A percentile compares a stretch with the other conserved stretches of the same genome.
phyloP scores from a whole-genome alignment of 2,329 filamentous ascomycete species.

The Immersiporthe knoxdaviesiana region DNA sequence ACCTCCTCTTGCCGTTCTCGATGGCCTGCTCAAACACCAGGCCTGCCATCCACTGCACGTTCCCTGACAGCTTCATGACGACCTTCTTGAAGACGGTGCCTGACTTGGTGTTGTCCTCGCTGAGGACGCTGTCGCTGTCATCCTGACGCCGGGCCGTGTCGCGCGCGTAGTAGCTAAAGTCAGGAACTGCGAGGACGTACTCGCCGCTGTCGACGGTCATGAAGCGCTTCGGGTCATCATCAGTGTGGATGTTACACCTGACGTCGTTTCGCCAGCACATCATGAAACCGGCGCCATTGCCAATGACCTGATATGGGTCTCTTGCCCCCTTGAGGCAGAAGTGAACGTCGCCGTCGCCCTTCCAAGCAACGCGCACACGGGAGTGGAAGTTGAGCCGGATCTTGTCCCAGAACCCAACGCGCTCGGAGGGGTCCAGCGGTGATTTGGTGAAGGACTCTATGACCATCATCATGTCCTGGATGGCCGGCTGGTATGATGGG shows the following conservation, averaged over 20 bases:
- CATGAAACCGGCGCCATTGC: conserved; percentile 89
- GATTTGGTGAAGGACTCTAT: conserved; percentile 98
- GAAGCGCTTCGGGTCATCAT: conserved; percentile 87
- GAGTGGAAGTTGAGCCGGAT: conserved; percentile 94
- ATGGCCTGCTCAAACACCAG: conserved; percentile 90
- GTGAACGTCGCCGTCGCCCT: conserved; percentile 93
- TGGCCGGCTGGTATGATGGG: conserved; percentile 94
- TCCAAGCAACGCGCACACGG: conserved; percentile 86
- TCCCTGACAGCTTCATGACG: conserved; percentile 96
- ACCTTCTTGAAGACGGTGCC: conserved; percentile 96
- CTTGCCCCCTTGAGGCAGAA: conserved; percentile 87
- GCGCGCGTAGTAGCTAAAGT: conserved; percentile 86
- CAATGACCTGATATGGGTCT: conserved; percentile 91
- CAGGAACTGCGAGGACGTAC: conserved; percentile 91
- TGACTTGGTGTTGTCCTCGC: conserved; percentile 67
- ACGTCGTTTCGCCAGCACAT: conserved; percentile 99
- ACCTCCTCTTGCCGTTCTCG: conserved; percentile 72
- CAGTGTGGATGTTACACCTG: conserved; percentile 79
- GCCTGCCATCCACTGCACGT: conserved; percentile 89
- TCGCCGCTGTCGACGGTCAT: conserved; percentile 96
- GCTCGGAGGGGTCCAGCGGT: conserved; percentile 88
- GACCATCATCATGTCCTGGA: conserved; percentile 99
- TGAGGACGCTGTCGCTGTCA: conserved; percentile 62
- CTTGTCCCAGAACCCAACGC: conserved; percentile 98
- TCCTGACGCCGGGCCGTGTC: conserved; percentile 57